phyloP scores from a whole-genome alignment of 805 yeast genomes.

The Ogataea parapolymorpha region DNA sequence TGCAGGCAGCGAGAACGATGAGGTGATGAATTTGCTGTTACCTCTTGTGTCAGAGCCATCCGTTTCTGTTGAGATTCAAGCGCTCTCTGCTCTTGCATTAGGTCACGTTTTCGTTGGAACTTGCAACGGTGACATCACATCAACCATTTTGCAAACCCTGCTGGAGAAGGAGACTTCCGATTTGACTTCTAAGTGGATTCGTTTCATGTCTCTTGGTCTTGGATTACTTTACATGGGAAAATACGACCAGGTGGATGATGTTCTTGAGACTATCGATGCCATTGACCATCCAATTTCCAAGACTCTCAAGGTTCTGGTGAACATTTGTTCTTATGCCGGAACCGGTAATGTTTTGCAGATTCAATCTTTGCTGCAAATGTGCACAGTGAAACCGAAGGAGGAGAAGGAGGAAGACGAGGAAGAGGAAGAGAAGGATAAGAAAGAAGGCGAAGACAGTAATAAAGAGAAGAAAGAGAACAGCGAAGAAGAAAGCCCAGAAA shows the following conservation, averaged over 20 bases:
- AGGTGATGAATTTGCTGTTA: conserved; percentile 67
- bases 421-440: conserved; percentile 35
- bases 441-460: conserved; percentile 23
- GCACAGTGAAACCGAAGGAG: conserved; percentile 68
- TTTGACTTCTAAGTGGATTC: conserved; percentile 79
- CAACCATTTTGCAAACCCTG: conserved; percentile 86
- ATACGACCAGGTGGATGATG: conserved; percentile 91
- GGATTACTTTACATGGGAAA: conserved; percentile 92
- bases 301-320: conserved; percentile 84
- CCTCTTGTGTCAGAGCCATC: conserved; percentile 81
- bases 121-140: conserved; percentile 89
- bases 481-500: conserved; percentile 29
- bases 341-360: conserved; percentile 96
- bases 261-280: conserved; percentile 88
- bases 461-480: conserved; percentile 29
- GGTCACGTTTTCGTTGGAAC: conserved; percentile 96
- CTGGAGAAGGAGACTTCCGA: conserved; percentile 80
- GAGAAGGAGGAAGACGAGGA: conserved; percentile 59
- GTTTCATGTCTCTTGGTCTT: conserved; percentile 87
- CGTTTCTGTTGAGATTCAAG: conserved; percentile 70
- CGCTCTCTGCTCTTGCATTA: conserved; percentile 84
- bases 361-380: conserved; percentile 84
- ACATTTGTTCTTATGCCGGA: conserved; percentile 93
- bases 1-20: conserved; percentile 90
- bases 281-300: conserved; percentile 92